A percentile compares a stretch with the other conserved stretches of the same genome.
phyloP scores from a whole-genome alignment of 169 alveolate species.

The Condylostoma magnum region DNA sequence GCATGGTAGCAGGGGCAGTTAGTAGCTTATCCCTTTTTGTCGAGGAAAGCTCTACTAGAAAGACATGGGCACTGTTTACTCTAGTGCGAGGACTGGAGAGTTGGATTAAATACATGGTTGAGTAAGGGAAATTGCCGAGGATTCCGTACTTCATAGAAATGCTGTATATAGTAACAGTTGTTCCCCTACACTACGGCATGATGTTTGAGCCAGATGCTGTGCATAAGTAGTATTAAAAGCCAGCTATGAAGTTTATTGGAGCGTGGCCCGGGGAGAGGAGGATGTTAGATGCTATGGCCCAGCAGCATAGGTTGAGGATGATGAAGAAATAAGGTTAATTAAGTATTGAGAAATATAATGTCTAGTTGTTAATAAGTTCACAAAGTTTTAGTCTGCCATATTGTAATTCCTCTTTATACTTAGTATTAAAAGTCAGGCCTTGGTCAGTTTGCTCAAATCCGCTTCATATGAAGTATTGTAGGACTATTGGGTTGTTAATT shows the following conservation, averaged over 20 bases:
- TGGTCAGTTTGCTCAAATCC: too few relatives aligned
- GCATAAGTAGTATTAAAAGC: neutral
- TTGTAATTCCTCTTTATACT: too few relatives aligned
- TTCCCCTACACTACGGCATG: neutral
- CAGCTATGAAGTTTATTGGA: neutral
- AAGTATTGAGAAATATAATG: too few relatives aligned
- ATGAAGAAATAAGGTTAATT: too few relatives aligned
- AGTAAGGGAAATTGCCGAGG: neutral
- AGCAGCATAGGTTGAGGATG: too few relatives aligned
- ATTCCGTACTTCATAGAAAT: conserved; percentile 14
- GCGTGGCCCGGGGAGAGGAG: too few relatives aligned
- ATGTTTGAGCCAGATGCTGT: conserved; percentile 6
- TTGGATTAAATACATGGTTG: conserved; percentile 1
- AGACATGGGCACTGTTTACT: neutral
- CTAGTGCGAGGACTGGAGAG: conserved; percentile 12
- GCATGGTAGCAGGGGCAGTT: conserved; percentile 16
- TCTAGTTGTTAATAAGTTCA: too few relatives aligned
- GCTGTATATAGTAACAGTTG: neutral
- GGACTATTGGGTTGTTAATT: too few relatives aligned
- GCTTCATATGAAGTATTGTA: too few relatives aligned
- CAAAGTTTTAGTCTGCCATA: too few relatives aligned
- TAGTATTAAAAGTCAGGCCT: too few relatives aligned
- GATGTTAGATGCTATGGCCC: too few relatives aligned
- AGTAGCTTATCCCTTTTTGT: neutral
- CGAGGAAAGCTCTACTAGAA: neutral